These are phyloP conservation scores for Themeda triandra DNA, from an alignment of 176 grass and related monocot genomes.

Conservation along the genomic window DNA sequence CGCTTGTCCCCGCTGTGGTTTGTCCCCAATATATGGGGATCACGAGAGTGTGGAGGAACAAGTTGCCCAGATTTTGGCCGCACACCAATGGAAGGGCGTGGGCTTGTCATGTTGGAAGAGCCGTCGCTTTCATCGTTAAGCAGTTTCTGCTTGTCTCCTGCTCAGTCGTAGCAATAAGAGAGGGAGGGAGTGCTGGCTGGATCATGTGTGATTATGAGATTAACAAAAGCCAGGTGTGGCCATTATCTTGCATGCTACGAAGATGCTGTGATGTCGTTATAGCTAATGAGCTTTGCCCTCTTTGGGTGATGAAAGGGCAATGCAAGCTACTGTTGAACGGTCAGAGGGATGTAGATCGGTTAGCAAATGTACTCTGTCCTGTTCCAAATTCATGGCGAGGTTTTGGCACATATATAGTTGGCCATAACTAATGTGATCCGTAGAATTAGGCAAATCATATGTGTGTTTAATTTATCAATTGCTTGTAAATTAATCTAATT, in stretches of 20 bases:
- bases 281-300: slow-evolving; percentile 14
- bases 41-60: slow-evolving; percentile 61
- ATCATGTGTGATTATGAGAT: slow-evolving; percentile 13
- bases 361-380: neutral
- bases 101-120: slow-evolving; percentile 40
- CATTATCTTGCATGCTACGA: slow-evolving; percentile 12
- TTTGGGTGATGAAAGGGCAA: slow-evolving; percentile 8
- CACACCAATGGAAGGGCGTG: slow-evolving; percentile 37
- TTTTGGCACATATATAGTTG: neutral
- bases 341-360: neutral
- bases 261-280: slow-evolving; percentile 23
- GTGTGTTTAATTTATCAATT: neutral
- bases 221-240: neutral
- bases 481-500: neutral
- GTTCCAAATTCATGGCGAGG: neutral
- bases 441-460: neutral
- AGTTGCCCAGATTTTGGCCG: slow-evolving; percentile 59
- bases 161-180: slow-evolving; percentile 13
- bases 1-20: slow-evolving; percentile 32
- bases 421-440: neutral
- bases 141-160: slow-evolving; percentile 29
- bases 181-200: neutral
- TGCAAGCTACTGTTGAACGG: neutral
- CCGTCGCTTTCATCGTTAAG: slow-evolving; percentile 39
- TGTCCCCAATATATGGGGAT: slow-evolving; percentile 39